Evolutionary conservation across 2,329 filamentous ascomycete species (phyloP).

Genomic region (Septoria linicola): DNA sequence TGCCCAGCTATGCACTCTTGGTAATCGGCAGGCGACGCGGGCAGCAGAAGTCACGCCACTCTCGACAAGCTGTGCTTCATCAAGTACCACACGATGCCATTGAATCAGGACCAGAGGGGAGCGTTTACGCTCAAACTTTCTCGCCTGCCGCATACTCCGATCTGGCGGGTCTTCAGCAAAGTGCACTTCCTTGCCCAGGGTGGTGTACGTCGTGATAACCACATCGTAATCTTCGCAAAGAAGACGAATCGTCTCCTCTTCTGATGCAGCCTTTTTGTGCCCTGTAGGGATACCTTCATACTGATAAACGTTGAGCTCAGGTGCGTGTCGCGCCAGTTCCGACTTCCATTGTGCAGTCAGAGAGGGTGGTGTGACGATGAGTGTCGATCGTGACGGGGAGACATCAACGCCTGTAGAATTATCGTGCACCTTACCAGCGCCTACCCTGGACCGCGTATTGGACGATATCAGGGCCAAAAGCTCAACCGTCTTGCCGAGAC

Average conservation of each 20-base stretch:
- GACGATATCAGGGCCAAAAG: conserved; percentile 68
- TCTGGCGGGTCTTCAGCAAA: conserved; percentile 69
- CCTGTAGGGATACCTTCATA: conserved; percentile 53
- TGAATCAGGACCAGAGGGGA: conserved; percentile 77
- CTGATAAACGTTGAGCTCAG: conserved; percentile 55
- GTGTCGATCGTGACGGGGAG: conserved; percentile 54
- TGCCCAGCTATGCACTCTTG: conserved; percentile 84
- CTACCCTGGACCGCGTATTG: conserved; percentile 50
- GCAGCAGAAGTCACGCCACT: conserved; percentile 82
- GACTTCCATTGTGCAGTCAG: conserved; percentile 64
- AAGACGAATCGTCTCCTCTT: conserved; percentile 46
- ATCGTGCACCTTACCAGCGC: conserved; percentile 35
- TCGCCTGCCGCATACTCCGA: conserved; percentile 60
- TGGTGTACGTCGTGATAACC: conserved; percentile 63
- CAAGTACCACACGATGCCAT: conserved; percentile 80
- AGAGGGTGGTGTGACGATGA: conserved; percentile 62
- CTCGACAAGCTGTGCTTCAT: conserved; percentile 89
- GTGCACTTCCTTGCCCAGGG: conserved; percentile 78
- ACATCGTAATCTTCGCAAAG: conserved; percentile 54
- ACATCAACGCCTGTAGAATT: conserved; percentile 47
- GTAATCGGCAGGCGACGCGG: conserved; percentile 73
- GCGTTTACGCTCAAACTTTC: conserved; percentile 57
- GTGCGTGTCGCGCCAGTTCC: conserved; percentile 59
- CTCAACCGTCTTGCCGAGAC: conserved; percentile 77
- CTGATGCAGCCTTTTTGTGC: conserved; percentile 35